A percentile compares a stretch with the other conserved stretches of the same genome.
These are phyloP conservation scores for Capsicum baccatum DNA, from an alignment of 257 asterid genomes.

Conservation along the genomic window DNA sequence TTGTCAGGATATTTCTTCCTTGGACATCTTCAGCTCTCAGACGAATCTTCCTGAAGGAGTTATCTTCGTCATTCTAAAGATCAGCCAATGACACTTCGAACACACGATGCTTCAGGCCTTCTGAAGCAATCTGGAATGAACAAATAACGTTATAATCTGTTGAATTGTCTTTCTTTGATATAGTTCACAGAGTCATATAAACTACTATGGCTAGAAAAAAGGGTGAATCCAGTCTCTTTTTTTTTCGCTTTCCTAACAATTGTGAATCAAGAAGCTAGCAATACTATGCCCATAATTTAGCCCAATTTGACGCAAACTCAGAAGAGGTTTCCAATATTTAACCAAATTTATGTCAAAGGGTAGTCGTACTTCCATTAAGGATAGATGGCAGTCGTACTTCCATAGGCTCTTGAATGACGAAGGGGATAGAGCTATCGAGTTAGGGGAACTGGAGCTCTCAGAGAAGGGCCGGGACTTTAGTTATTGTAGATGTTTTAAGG, in stretches of 20 bases:
- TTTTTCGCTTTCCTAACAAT: background rate
- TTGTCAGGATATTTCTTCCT: conserved; percentile 80
- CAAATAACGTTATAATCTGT: background rate
- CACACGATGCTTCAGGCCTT: conserved; percentile 90
- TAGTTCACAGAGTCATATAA: background rate
- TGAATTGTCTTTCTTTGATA: background rate
- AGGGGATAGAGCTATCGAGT: no score
- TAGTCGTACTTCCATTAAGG: no score
- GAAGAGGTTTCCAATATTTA: no score
- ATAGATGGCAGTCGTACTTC: no score
- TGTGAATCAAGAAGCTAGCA: background rate
- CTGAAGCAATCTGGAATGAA: conserved; percentile 70
- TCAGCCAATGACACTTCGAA: conserved; percentile 88
- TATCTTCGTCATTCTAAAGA: conserved; percentile 82
- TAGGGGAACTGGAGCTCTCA: no score
- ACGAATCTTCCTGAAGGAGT: conserved; percentile 84
- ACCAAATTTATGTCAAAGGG: no score
- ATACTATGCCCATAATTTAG: background rate
- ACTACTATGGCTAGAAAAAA: background rate
- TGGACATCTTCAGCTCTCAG: conserved; percentile 86
- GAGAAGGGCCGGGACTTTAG: no score
- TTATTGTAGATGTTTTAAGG: no score
- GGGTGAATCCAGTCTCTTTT: background rate
- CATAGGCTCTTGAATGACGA: no score
- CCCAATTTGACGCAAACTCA: background rate